These are phyloP conservation scores for Podaxis mareebaensis DNA, from an alignment of 768 basidiomycete genomes.

Conservation along the genomic window DNA sequence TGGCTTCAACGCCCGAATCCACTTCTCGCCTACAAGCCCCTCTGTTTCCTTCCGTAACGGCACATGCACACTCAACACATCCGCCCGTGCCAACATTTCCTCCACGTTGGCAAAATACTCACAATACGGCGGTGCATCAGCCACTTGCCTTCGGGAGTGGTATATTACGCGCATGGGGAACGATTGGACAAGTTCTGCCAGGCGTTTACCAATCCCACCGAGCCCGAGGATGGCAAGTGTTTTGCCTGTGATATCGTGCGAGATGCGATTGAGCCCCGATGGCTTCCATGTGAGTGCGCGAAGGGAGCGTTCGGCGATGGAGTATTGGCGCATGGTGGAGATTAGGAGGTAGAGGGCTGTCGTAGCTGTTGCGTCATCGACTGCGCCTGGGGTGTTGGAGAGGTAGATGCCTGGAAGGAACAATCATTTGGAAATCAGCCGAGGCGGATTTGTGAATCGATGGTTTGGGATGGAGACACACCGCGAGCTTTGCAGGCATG, in stretches of 20 bases:
- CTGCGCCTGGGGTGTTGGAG: slow-evolving; percentile 88
- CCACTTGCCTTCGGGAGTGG: slow-evolving; percentile 60
- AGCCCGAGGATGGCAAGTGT: slow-evolving; percentile 76
- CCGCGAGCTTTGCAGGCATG: slow-evolving; percentile 70
- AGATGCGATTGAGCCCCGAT: slow-evolving; percentile 40
- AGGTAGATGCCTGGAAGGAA: slow-evolving; percentile 64
- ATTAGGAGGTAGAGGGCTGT: slow-evolving; percentile 84
- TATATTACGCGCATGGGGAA: slow-evolving; percentile 93
- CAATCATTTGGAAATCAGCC: neutral
- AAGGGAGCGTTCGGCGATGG: slow-evolving; percentile 60
- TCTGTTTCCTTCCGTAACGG: slow-evolving; percentile 77
- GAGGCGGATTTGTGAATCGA: neutral
- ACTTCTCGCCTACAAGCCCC: slow-evolving; percentile 70
- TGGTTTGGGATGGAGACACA: slow-evolving; percentile 25
- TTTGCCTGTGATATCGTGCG: slow-evolving; percentile 67
- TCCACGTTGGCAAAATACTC: slow-evolving; percentile 69
- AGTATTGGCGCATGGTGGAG: slow-evolving; percentile 74
- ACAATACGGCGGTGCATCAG: slow-evolving; percentile 68
- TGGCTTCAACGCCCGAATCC: slow-evolving; percentile 76
- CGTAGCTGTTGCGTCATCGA: slow-evolving; percentile 90
- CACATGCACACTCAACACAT: slow-evolving; percentile 86
- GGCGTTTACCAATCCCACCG: slow-evolving; percentile 73
- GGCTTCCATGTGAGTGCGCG: slow-evolving; percentile 65
- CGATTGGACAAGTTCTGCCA: slow-evolving; percentile 70
- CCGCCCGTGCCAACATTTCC: slow-evolving; percentile 67